A percentile compares a stretch with the other conserved stretches of the same genome.
phyloP scores from a whole-genome alignment of 2,329 filamentous ascomycete species.

The Fusarium nodosum region DNA sequence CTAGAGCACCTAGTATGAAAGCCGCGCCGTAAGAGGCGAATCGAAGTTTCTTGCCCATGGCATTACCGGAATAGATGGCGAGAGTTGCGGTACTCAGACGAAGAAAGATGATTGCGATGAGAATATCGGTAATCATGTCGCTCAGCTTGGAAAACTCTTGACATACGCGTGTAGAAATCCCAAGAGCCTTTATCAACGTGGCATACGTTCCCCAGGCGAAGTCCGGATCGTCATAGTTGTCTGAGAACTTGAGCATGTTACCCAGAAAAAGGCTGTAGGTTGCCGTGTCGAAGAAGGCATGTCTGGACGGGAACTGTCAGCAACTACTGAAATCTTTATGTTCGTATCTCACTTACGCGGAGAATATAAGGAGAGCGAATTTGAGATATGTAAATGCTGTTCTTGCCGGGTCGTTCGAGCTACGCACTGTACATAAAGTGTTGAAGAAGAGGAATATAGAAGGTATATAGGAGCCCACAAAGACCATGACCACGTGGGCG shows the following conservation, averaged over 20 bases:
- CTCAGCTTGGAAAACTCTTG: not conserved
- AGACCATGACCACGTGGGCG: conserved; percentile 34
- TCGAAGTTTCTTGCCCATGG: conserved; percentile 35
- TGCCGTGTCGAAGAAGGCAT: conserved; percentile 17
- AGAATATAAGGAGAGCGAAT: conserved; percentile 43
- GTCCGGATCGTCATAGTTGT: no score
- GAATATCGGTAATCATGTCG: conserved; percentile 32
- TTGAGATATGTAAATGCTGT: conserved; percentile 48
- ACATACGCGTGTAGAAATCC: conserved; percentile 7
- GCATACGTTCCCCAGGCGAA: no score
- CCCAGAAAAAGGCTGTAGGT: no score
- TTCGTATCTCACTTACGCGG: conserved; percentile 40
- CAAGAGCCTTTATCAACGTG: not conserved
- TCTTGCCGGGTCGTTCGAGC: conserved; percentile 42
- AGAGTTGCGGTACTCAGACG: conserved; percentile 42
- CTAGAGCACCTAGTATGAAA: conserved; percentile 32
- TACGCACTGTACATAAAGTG: no score
- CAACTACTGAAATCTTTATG: no score
- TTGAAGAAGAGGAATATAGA: not conserved
- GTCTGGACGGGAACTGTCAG: conserved; percentile 33
- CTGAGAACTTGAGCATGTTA: no score
- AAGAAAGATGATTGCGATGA: conserved; percentile 47
- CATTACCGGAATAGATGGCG: conserved; percentile 28
- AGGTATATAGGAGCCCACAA: conserved; percentile 31
- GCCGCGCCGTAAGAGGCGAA: conserved; percentile 33